Base-by-base conservation (phyloP, 225 moss, liverwort and hornwort species). In the Straminergon stramineum region DNA sequence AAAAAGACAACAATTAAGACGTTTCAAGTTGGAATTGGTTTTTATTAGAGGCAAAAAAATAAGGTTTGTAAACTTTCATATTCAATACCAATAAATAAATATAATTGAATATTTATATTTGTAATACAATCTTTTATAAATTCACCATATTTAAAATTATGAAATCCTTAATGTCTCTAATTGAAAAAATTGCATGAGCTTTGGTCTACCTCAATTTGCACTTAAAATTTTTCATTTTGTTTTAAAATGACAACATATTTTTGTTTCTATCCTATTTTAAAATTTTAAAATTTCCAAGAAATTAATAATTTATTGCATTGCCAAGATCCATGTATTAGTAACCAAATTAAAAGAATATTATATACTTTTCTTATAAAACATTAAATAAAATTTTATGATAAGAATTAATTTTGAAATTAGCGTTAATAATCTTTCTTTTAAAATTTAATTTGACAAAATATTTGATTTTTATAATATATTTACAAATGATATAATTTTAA, bases 21-120 rank as follows among this genome's bases (percentile, higher is more conserved):
- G 87, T 63, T 94, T 93, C 28, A 94, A 96, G 83, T 88, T 97
- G 62, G 95, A 96, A 83, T 82, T 92, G 58, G 79, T 96, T 57
- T 99, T 99, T 90, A 95, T 97, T 85, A 95, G 96, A 31, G 97
- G 98, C 39, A 95, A 92, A 70, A 96, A 92, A 90, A 90, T 99
- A 86, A 98, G 98, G 98, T 98, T 85, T 64, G 45, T 55, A 6
- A 37, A 27, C 61, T 82, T 45, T 77, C 17, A 75, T 35, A 51
- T 51, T 35, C 11, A 83, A 83, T 34, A 51, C 1, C 7, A 64
- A 11, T 22, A 48, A 16, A 45, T 20, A 21, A 1, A 45, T 6
- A 15, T 13, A 13, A 37, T 24, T 8, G 5, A 17, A 75, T 37
- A 14, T 5, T 19, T 23, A 60, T 19, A 43, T 10, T 21, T 9